Base-by-base conservation (phyloP, 202 grass and related monocot species). In the Eragrostis tef region DNA sequence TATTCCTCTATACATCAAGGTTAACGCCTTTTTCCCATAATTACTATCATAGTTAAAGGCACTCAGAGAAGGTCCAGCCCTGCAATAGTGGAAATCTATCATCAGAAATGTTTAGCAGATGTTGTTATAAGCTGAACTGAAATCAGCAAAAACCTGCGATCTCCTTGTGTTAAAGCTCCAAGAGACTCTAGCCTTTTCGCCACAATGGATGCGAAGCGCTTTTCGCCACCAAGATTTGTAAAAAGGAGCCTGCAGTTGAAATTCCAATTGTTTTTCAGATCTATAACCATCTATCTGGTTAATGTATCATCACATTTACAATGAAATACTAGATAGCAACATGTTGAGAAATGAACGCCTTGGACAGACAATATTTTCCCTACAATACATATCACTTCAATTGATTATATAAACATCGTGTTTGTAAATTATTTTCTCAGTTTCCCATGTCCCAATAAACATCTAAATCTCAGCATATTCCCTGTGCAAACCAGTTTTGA, bases 161-260 rank as follows among this genome's bases (percentile, higher is more conserved):
- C 97, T 61, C 97, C 97, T 92, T 99, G 97, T 65, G 97, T 99
- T 87, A 99, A 87, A 84, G 97, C 97, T 70, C 97, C 97, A 81
- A 99, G 97, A 79, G 97, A 93, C 75, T 96, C 97, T 6, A 99
- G 80, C 42, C 97, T 86, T 85, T 99, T 99, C 64, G 97, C 97
- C 60, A 99, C 97, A 67, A 99, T 96, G 51, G 97, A 96, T 78
- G 97, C 97, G 87, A 99, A 99, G 78, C 93, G 86, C 79, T 84
- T 93, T 88, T 99, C 97, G 89, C 97, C 97, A 45, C 97, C 93
- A 14, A 99, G 96, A 78, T 91, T 96, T 45, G 96, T 99, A 81
- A 99, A 99, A 85, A 99, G 90, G 81, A 99, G 89, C 87, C 96
- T 96, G 64, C 47, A 81, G 54, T 70, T 68, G 66, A 78, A 44